Conservation (phyloP, 805 yeast genomes). For the Lachancea sp. region DNA sequence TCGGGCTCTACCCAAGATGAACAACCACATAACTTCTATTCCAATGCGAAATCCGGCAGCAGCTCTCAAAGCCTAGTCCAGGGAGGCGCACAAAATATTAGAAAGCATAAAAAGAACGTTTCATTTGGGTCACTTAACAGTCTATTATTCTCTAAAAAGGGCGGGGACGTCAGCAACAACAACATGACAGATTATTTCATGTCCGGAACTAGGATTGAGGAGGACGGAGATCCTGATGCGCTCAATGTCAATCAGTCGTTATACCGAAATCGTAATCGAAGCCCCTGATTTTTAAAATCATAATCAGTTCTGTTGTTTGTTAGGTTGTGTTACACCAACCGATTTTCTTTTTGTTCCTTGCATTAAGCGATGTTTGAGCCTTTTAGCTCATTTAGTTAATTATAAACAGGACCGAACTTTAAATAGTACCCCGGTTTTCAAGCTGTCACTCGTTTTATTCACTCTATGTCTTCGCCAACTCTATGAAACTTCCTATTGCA, state of each 20-base stretch:
- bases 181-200: slow-evolving; percentile 23
- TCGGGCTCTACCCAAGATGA: slow-evolving; percentile 9
- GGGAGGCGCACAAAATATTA: slow-evolving; percentile 20
- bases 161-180: slow-evolving; percentile 16
- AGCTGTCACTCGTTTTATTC: background rate
- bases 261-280: slow-evolving; percentile 11
- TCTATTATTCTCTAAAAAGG: slow-evolving; percentile 31
- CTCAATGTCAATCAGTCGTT: slow-evolving; percentile 29
- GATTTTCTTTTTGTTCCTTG: background rate
- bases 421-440: background rate
- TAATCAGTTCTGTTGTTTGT: slow-evolving; percentile 12
- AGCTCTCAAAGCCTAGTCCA: slow-evolving; percentile 8
- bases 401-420: background rate
- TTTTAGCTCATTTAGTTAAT: background rate
- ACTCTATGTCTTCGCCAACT: slow-evolving; percentile 35
- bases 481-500: slow-evolving; percentile 56
- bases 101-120: slow-evolving; percentile 32
- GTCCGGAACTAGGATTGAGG: slow-evolving; percentile 28
- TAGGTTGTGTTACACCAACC: background rate
- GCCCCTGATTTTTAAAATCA: background rate
- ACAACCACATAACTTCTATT: slow-evolving; percentile 4
- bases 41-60: slow-evolving; percentile 4
- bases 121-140: slow-evolving; percentile 33
- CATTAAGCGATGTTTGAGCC: background rate
- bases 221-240: slow-evolving; percentile 21